Base-by-base conservation (phyloP, 306 rosid genomes). In the Vigna trinervia region DNA sequence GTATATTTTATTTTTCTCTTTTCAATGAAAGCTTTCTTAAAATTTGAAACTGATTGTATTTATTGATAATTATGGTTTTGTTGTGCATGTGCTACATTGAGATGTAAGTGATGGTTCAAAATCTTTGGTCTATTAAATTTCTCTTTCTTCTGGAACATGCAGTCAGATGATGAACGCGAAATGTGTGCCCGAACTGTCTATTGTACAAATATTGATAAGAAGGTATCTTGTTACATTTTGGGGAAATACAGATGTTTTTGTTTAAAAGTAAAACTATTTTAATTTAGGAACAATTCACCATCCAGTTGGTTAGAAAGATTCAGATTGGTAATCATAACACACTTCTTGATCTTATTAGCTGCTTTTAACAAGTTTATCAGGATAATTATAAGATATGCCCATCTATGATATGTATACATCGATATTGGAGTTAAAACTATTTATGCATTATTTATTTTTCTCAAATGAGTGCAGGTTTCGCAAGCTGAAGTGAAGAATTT, bases 131-230 rank as follows among this genome's bases (percentile, higher is more conserved):
- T 60, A 34, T 57, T 75, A 19, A 74, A 28, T 17, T 76, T 63
- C 38, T 46, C 52, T 53, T 68, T 76, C 34, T 78, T 83, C 78
- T 79, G 69, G 70, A 61, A 60, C 57, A 47, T 83, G 84, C 87
- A 95, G 98, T 95, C 98, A 12, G 93, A 89, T 63, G 97, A 95
- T 89, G 98, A 95, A 73, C 88, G 98, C 82, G 98, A 95, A 84
- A 95, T 95, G 98, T 95, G 98, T 76, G 77, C 90, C 78, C 84
- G 98, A 84, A 95, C 98, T 32, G 92, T 95, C 75, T 95, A 95
- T 71, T 95, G 97, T 84, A 95, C 98, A 87, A 95, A 95, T 88
- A 95, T 95, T 47, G 97, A 95, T 80, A 92, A 88, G 84, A 90
- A 92, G 98, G 98, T 95, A 80, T 14, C 19, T 32, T 41, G 11